Conservation (phyloP, 1,284 basidiomycete genomes). For the Tilletia indica region DNA sequence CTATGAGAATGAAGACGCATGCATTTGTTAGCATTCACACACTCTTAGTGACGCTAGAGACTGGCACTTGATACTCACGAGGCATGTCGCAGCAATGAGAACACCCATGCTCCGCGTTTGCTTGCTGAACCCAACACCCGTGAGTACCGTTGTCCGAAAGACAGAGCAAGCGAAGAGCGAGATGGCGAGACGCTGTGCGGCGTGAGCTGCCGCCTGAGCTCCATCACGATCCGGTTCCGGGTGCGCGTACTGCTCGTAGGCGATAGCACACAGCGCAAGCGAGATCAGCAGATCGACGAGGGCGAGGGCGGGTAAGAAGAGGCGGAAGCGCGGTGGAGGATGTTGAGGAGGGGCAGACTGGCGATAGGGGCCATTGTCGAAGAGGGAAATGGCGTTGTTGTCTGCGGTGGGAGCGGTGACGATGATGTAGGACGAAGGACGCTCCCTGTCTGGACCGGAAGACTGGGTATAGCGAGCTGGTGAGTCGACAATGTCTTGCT, state of each 20-base stretch:
- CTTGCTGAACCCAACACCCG: slow-evolving; percentile 34
- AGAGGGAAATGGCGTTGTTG: not conserved
- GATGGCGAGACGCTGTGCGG: slow-evolving; percentile 1
- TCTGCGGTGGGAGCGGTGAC: slow-evolving; percentile 11
- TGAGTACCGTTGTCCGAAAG: slow-evolving; percentile 24
- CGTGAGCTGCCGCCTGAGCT: slow-evolving; percentile 24
- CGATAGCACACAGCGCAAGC: slow-evolving; percentile 25
- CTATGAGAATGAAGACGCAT: not conserved
- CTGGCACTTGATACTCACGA: slow-evolving; percentile 15
- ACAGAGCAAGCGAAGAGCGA: slow-evolving; percentile 30
- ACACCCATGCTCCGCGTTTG: slow-evolving; percentile 32
- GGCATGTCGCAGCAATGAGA: slow-evolving; percentile 33
- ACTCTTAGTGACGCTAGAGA: not conserved
- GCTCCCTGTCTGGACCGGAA: not conserved
- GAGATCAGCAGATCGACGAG: slow-evolving; percentile 27
- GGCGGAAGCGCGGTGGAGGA: slow-evolving; percentile 10
- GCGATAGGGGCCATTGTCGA: not conserved
- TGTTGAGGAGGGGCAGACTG: not conserved
- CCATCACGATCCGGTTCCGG: slow-evolving; percentile 27
- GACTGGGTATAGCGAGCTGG: not conserved
- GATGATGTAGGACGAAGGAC: slow-evolving; percentile 16
- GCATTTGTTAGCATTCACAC: not conserved
- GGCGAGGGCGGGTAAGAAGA: slow-evolving; percentile 21
- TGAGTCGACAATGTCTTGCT: not conserved
- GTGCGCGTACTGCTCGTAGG: slow-evolving; percentile 25